Base-by-base conservation (phyloP, 2,329 filamentous ascomycete species). In the Stachybotrys echinatus region DNA sequence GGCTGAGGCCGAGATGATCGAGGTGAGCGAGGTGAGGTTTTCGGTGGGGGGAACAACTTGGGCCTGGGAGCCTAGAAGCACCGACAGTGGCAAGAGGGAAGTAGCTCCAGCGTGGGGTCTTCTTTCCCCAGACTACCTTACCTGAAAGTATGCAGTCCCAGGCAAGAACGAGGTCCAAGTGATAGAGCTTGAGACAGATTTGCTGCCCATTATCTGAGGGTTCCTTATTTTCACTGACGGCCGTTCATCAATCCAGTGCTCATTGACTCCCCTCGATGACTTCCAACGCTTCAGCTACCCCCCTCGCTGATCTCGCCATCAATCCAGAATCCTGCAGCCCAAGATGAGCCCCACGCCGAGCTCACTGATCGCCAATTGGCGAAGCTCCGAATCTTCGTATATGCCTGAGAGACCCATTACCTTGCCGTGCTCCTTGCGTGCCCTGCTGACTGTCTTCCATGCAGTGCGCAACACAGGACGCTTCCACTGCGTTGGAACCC, bases 351-450 rank as follows among this genome's bases (percentile, higher is more conserved):
- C 48, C 4, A 55, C 54, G 2, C 52, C 54, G 12, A 59, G 48
- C 12, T 48, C 22, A 21, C 54, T 51, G 21, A 58, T 52, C 12
- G 18, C 40, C 40, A 55, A 56, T 17, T 53, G 45, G 7, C 55
- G 54, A 8, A 59, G 17, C 21, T 55, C 51, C 6, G 42, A 31
- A 12, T 52, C 49, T 19, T 57, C 52, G 42, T 61, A 61, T 37
- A 61, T 54, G 4, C 60, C 60, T 3, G 58, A 55, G 17, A 62
- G 12, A 2, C 60, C 60, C 50, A 61, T 55, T 17, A 54, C 52
- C 52, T 55, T 61, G 4, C 54, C 53, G 37, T 59, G 48, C 31
- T 47, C 53, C n/a, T 51, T 53, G 34, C 57, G 57, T 3, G 55
- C 55, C 5, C 38, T 45, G 12, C 52, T 53, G 6, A 62, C 53